Evolutionary conservation across 2,329 filamentous ascomycete species (phyloP), one percentile per base, ranked within the genome.

Genomic region (Beauveria sp.): DNA sequence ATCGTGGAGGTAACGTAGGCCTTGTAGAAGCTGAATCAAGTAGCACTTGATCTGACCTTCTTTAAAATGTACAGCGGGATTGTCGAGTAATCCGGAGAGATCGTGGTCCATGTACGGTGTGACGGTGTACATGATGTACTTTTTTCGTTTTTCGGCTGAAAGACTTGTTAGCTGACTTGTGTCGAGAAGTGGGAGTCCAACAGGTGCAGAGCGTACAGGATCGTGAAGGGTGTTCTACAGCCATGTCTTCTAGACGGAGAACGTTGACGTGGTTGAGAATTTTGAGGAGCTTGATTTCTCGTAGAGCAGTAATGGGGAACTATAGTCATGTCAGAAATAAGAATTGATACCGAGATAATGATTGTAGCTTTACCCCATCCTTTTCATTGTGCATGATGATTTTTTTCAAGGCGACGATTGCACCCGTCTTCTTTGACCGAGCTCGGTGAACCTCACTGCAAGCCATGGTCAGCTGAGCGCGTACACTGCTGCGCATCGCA

Each of bases 341-440:
- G 67, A 64, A 68, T 59, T 18, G 59, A 44, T 16, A 55, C 50
- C 16, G 14, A 16, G 44, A 41, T 53, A 26, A 43, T 40, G 50
- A 18, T 57, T 48, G 37, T 48, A 76, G 41, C 12, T 37, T 68
- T 76, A 90, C 87, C 55, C 94, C 94, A 75, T 99, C 94, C 73
- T 97, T 97, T 78, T 99, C 94, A 73, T 97, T 96, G 73, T 97
- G 94, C 90, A 97, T 97, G 66, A 99, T 85, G 66, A 99, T 99
- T 82, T 97, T 97, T 79, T 99, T 99, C 70, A 99, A 76, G 4
- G 94, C 94, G 63, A 96, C 89, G 51, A 93, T 75, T 26, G 84
- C 81, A 59, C 90, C 88, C 1, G 86, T 90, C 69, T 83, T 89
- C 69, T 85, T 87, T 30, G 89, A 91, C 64, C 84, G 84, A 63